Evolutionary conservation across 495 filamentous ascomycete genomes (phyloP), one percentile per base, ranked within the genome.

Genomic region (Hypoxylon fuscum): DNA sequence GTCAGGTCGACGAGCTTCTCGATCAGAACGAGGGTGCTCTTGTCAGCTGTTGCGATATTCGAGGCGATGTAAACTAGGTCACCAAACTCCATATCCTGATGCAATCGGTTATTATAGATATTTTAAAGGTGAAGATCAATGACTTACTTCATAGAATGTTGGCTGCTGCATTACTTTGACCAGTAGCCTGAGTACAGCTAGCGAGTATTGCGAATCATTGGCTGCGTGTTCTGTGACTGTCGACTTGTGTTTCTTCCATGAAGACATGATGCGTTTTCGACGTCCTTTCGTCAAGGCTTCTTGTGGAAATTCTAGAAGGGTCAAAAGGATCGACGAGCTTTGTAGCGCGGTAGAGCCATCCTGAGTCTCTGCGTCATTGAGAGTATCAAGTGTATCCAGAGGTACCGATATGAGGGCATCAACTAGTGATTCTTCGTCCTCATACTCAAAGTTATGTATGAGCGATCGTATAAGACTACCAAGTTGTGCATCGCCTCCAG

Each of bases 131-230:
- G 21, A 7, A 12, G 6, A 10, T 15, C 2, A 8, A 29, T 17
- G 15, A 52, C 68, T 60, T 71, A 80, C 81, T 42, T 79, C 75
- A 51, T 83, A 82, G 55, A 80, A 78, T 2, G 77, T 81, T 7
- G 81, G 78, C 42, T 68, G 70, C 5, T 70, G 59, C 76, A 81
- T 80, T 11, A 82, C 59, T 66, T 75, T 81, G n/a, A 73, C 54
- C 62, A 81, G 74, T 52, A 85, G 53, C 25, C 72, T 72, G n/a
- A 84, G 64, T 20, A 79, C 66, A 10, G 64, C 43, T 20, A 58
- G 32, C 9, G 63, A 50, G 43, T 59, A 72, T 51, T 49, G 55
- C 17, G 54, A 34, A 47, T 68, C 41, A 11, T 63, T 52, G 2
- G 60, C 57, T 42, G 64, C 55, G 20, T 27, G 31, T 32, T 42